Conservation (phyloP, 2,329 filamentous ascomycete genomes). For the Fusarium bactridioides region DNA sequence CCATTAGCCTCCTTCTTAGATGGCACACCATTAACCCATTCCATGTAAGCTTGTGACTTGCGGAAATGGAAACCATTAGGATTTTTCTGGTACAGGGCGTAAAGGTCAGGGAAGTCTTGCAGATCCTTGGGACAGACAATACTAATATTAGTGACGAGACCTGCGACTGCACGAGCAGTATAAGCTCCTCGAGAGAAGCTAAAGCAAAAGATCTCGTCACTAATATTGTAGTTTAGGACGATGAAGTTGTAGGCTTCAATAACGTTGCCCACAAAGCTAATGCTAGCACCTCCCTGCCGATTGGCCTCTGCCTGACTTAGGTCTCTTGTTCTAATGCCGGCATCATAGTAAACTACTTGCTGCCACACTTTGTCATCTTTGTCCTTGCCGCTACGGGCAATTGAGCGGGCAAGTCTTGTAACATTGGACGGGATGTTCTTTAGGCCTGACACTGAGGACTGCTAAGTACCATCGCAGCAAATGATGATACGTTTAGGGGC, state of each 20-base stretch:
- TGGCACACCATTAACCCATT: slow-evolving; percentile 36
- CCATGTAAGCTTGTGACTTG: slow-evolving; percentile 34
- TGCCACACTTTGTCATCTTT: slow-evolving; percentile 42
- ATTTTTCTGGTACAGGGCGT: slow-evolving; percentile 38
- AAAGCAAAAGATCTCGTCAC: slow-evolving; percentile 46
- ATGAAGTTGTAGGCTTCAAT: slow-evolving; percentile 49
- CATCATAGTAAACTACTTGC: slow-evolving; percentile 50
- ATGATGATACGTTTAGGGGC: slow-evolving; percentile 42
- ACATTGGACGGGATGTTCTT: slow-evolving; percentile 46
- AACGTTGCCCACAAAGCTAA: slow-evolving; percentile 44
- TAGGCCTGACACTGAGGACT: slow-evolving; percentile 37
- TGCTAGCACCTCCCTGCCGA: slow-evolving; percentile 37
- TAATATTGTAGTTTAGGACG: slow-evolving; percentile 45
- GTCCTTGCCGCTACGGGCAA: slow-evolving; percentile 37
- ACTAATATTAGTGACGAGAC: slow-evolving; percentile 41
- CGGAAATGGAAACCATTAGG: slow-evolving; percentile 29
- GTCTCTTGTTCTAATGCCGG: slow-evolving; percentile 44
- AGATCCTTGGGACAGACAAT: slow-evolving; percentile 38
- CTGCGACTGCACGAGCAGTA: slow-evolving; percentile 48
- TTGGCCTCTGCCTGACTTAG: slow-evolving; percentile 21
- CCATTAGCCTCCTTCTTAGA: slow-evolving; percentile 20
- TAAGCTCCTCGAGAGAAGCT: slow-evolving; percentile 50
- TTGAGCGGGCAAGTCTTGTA: slow-evolving; percentile 44
- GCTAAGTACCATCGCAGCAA: slow-evolving; percentile 51
- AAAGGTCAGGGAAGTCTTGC: slow-evolving; percentile 40